Base-by-base conservation (phyloP, 2,329 filamentous ascomycete genomes). In the Colletotrichum filicis region DNA sequence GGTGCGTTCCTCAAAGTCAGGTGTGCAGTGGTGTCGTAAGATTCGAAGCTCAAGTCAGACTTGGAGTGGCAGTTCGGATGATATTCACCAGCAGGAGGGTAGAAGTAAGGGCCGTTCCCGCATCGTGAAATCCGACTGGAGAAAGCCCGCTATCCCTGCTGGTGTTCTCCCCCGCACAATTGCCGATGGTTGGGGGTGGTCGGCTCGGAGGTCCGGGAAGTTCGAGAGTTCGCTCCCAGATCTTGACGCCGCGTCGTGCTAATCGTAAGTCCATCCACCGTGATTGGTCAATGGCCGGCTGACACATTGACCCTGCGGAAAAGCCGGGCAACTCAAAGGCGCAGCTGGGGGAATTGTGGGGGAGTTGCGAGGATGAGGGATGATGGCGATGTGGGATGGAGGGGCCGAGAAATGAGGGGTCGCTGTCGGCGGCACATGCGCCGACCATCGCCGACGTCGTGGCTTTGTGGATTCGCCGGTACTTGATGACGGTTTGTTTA, bases 141-240 rank as follows among this genome's bases (percentile, higher is more conserved):
- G 42, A 26, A 14, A 53, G 16, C 8, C 35, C 35, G 14, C 35
- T 42, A 16, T 5, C 35, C 24, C 26, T 32, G n/a, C 42, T 11
- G 57, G 59, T 16, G 26, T n/a, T 46, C 42, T 46, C 19, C 70
- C 70, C 70, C 60, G 22, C 66, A 53, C 66, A 52, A 46, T 30
- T 56, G 60, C 70, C 66, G 70, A 64, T 57, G 22, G 35, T 16
- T 55, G 66, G 66, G 64, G 37, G 22, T 32, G 19, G 19, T 42
- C 28, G 67, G 67, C 42, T 73, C 70, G 66, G 70, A 73, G 66
- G 66, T 73, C 70, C 70, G 70, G 66, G 46, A 65, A 65, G 60
- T 65, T 65, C 24, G 62, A 37, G 19, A 28, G 49, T 30, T 65
- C 16, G 32, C 14, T 32, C 52, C 49, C 19, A 35, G n/a, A 35